Evolutionary conservation across 1,284 basidiomycete species (phyloP), one percentile per base, ranked within the genome.

Genomic region (Ceratobasidium papillatum): DNA sequence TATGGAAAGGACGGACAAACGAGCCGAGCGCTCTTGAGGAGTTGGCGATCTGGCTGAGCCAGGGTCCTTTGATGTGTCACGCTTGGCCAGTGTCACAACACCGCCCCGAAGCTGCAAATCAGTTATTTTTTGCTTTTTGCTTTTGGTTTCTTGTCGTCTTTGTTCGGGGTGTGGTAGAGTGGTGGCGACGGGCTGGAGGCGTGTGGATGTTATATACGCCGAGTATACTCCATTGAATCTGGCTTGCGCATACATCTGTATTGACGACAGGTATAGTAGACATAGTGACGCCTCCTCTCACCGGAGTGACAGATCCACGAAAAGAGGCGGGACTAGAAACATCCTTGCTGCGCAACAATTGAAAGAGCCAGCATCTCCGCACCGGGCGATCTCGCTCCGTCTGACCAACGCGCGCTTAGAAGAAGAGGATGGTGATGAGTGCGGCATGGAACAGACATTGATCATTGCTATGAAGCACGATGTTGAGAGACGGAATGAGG

Each of bases 31-130:
- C 59, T 61, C 59, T 69, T 69, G 36, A 58, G 19, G 64, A 66
- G 30, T 47, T 30, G 36, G 49, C 47, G 64, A 54, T 51, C 64
- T 61, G 59, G 59, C 59, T 61, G 59, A n/a, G 56, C 30, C 56
- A 49, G 63, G 47, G 63, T 65, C 61, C 38, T 47, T 52, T 65
- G 66, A 41, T 47, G 52, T 34, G 66, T 66, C 64, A 66, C 66
- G 38, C 47, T 41, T 69, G 66, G 47, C 66, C 38, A 52, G 36
- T n/a, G n/a, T 56, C 38, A 41, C 47, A 3, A 32, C 64, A 34
- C 49, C 34, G 47, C 43, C 30, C 12, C 38, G 63, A 54, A n/a
- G n/a, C n/a, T n/a, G 12, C 22, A 3, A 14, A 54, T 7, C 5
- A 41, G 38, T 41, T 41, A 41, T 41, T 41, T 41, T 41, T 41